A percentile compares a stretch with the other conserved stretches of the same genome.
phyloP scores from a whole-genome alignment of 2,329 filamentous ascomycete species.

The Clarireedia hainanense region DNA sequence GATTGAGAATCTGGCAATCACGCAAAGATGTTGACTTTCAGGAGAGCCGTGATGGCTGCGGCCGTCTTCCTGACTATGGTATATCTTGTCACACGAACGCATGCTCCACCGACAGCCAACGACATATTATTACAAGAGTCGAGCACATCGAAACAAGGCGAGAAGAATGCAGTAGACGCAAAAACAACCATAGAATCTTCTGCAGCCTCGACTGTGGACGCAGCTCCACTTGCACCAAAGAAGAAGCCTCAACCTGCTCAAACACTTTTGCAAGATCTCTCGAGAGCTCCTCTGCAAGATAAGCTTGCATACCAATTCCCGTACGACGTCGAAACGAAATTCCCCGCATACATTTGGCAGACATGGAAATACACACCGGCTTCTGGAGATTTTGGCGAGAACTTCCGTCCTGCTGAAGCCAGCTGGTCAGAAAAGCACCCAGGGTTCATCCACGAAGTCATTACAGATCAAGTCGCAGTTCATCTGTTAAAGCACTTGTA shows the following conservation, averaged over 20 bases:
- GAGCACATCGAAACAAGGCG: background rate
- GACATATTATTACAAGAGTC: slow-evolving; percentile 5
- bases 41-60: slow-evolving; percentile 66
- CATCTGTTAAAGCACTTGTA: slow-evolving; percentile 82
- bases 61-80: slow-evolving; percentile 61
- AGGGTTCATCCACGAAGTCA: slow-evolving; percentile 90
- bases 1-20: slow-evolving; percentile 12
- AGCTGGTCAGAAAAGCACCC: slow-evolving; percentile 86
- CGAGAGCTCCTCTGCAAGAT: slow-evolving; percentile 62
- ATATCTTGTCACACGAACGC: slow-evolving; percentile 59
- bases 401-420: slow-evolving; percentile 75
- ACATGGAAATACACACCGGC: slow-evolving; percentile 89
- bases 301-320: slow-evolving; percentile 92
- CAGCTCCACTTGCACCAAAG: slow-evolving; percentile 10
- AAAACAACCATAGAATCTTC: background rate
- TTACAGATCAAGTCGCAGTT: slow-evolving; percentile 80
- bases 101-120: slow-evolving; percentile 28
- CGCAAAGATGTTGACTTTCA: slow-evolving; percentile 65
- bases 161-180: background rate
- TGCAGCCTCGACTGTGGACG: slow-evolving; percentile 12
- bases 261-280: slow-evolving; percentile 44
- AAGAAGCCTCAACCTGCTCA: slow-evolving; percentile 18
- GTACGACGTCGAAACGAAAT: slow-evolving; percentile 81
- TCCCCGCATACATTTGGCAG: slow-evolving; percentile 98
- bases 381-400: slow-evolving; percentile 63